Percentiles rank a stretch among this genome's conserved stretches.
Conservation (phyloP, 805 yeast genomes). For the Hanseniaspora vineae region DNA sequence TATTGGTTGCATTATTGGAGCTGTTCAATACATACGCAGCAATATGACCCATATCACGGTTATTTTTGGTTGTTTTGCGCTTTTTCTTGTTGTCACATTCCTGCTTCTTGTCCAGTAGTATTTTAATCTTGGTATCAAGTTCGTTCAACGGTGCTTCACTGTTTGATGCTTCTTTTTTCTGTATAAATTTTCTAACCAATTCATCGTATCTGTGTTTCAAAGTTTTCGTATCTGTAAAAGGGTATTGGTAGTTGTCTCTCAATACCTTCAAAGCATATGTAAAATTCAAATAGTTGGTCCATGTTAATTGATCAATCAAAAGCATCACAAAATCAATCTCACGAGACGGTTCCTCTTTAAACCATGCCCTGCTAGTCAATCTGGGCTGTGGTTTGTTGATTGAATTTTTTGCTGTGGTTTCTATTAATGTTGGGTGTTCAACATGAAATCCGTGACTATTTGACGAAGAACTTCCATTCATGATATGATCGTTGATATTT, state of each 20-base stretch:
- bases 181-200: background rate
- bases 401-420: background rate
- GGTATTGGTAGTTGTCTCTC: constrained; percentile 4
- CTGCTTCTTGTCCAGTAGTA: constrained; percentile 2
- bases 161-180: constrained; percentile 1
- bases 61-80: background rate
- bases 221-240: constrained; percentile 4
- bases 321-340: constrained; percentile 2
- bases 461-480: too few relatives aligned
- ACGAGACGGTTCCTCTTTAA: constrained; percentile 1
- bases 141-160: background rate
- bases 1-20: background rate
- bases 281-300: constrained; percentile 7
- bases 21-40: background rate
- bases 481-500: too few relatives aligned
- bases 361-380: constrained; percentile 5
- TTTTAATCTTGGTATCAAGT: background rate
- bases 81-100: constrained; percentile 4
- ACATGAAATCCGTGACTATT: background rate
- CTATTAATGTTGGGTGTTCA: background rate
- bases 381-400: constrained; percentile 1
- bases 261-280: constrained; percentile 6
- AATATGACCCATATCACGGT: background rate
- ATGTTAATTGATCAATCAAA: constrained; percentile 6
- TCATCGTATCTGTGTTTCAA: constrained; percentile 3